phyloP scores from a whole-genome alignment of 768 basidiomycete species.

The Suillus discolor region DNA sequence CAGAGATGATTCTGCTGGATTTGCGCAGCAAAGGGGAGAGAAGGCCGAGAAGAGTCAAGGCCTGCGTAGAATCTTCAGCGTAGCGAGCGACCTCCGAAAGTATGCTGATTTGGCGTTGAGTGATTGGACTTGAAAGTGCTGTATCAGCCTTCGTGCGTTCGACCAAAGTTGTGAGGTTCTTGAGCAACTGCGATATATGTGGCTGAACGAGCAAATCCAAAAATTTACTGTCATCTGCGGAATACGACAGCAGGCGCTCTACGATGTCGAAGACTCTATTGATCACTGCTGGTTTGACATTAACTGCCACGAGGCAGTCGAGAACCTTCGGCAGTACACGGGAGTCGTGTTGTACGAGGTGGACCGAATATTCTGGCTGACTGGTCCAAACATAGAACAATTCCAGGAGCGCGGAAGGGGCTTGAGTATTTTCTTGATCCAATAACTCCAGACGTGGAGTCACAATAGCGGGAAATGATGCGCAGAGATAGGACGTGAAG shows the following conservation, averaged over 20 bases:
- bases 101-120: conserved; percentile 80
- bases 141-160: conserved; percentile 57
- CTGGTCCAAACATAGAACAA: conserved; percentile 80
- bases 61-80: conserved; percentile 69
- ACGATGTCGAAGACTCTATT: conserved; percentile 84
- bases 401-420: conserved; percentile 87
- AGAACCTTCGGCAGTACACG: conserved; percentile 77
- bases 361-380: conserved; percentile 54
- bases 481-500: conserved; percentile 68
- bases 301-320: conserved; percentile 76
- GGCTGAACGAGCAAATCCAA: conserved; percentile 63
- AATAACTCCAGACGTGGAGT: conserved; percentile 78
- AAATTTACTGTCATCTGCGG: conserved; percentile 51
- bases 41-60: conserved; percentile 67
- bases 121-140: conserved; percentile 60
- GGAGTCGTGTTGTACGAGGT: conserved; percentile 70
- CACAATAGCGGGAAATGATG: conserved; percentile 72
- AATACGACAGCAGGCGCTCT: conserved; percentile 63
- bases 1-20: conserved; percentile 73
- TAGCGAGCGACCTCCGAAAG: conserved; percentile 80
- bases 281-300: conserved; percentile 86
- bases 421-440: conserved; percentile 86
- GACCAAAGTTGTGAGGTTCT: conserved; percentile 70
- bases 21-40: conserved; percentile 82
- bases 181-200: conserved; percentile 69